Base-by-base conservation (phyloP, 1,284 basidiomycete genomes). In the Naganishia liquefaciens region DNA sequence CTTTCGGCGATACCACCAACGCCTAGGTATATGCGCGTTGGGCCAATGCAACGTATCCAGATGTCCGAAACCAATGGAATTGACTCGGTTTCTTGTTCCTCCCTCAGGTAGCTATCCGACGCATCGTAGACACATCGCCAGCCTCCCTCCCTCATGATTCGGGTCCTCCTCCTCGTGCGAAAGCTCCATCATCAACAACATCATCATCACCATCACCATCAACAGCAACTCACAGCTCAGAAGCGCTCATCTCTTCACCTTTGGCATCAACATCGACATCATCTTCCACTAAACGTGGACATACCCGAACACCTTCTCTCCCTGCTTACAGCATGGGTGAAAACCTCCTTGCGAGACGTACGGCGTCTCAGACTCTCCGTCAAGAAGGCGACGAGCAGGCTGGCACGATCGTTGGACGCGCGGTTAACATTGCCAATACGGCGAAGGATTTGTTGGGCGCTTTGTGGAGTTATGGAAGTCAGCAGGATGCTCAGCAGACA, bases 361-460 rank as follows among this genome's bases (percentile, higher is more conserved):
- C 43, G 2, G 19, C 52, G 19, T 40, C 23, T 54, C 51, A 53
- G 21, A 23, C 10, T 2, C 17, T 55, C 5, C 37, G 51, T 40
- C 67, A 69, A 23, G 67, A 66, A 2, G 71, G 72, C 40, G 76
- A 72, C 47, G 73, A 72, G 43, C 72, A 76, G 54, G 75, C 74
- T 3, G 72, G 71, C 11, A 76, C 73, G 46, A 76, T 78, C 39
- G 76, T 76, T 66, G 76, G 77, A 6, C 69, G 76, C 53, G 79
- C 77, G 25, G 77, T 75, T 42, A 79, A 77, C 65, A 78, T 80
- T 63, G 78, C 78, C 42, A 77, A 72, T 65, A 77, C 78, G 9
- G 79, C 79, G 15, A 78, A 77, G 68, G 79, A 79, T 65, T 70
- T 80, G 25, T 69, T 80, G 30, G 78, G 78, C n/a, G 75, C 76